Evolutionary conservation across 176 grass and related monocot species (phyloP), one percentile per base, ranked within the genome.

Genomic region (Zizania latifolia): DNA sequence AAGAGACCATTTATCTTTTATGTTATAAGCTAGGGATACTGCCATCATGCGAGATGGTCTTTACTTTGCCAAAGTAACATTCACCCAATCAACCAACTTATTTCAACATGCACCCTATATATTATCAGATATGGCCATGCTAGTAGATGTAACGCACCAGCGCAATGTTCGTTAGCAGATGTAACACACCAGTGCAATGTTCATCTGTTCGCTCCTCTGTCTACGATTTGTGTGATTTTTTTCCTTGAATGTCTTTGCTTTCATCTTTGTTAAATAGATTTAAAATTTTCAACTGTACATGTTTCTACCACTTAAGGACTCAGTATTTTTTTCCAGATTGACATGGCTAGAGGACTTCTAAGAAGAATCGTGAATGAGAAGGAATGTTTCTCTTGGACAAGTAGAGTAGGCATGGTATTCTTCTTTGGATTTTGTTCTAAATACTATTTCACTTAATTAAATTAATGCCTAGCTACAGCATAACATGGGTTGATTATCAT

Each of bases 341-440:
- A 91, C 77, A 77, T 94, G 83, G 91, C 91, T 62, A 89, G 83
- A 91, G 73, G 75, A 41, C 73, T 97, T 79, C 91, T 97, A 60
- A 84, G 77, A 82, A 83, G 68, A 63, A 89, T 97, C 70, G 81
- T 92, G 36, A 92, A 74, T 19, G 76, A 82, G 81, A 83, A 81
- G 64, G 76, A 85, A 76, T 69, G 58, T 23, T 98, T 98, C 72
- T 92, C 81, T 81, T 98, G 94, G 94, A 98, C 88, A 75, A 89
- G 91, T 80, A 92, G 94, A 88, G 89, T 87, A 81, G 94, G 91
- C 44, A 78, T 94, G 94, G 94, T 94, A 87, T 70, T 50, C 17
- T 72, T 12, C 41, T 39, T 62, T 77, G 10, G 34, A 39, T 58
- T 30, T 57, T 76, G 3, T 76, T 65, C 26, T 26, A 32, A 61